These are phyloP conservation scores for Fusarium redolens DNA, from an alignment of 2,329 filamentous ascomycete species.

Conservation along the genomic window DNA sequence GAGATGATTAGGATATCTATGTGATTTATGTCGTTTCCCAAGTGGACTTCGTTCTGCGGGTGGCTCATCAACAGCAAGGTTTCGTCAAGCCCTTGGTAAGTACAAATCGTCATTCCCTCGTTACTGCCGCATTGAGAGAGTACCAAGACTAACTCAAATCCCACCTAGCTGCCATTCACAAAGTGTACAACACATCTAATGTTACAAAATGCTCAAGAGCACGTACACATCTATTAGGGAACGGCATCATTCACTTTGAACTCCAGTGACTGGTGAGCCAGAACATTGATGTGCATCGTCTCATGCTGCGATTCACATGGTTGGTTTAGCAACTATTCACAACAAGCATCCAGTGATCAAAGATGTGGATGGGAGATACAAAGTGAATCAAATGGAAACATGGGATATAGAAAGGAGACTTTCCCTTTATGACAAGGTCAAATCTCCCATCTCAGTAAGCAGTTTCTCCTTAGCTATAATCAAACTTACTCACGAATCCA, in stretches of 20 bases:
- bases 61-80: too few species aligned
- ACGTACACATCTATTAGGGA: neutral
- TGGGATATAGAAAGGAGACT: neutral
- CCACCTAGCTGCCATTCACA: neutral
- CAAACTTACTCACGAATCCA: neutral
- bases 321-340: neutral
- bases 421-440: neutral
- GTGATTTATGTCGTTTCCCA: too few species aligned
- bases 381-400: neutral
- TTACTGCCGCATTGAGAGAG: too few species aligned
- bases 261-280: neutral
- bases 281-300: neutral
- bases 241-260: neutral
- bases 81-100: neutral
- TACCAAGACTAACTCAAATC: neutral
- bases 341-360: neutral
- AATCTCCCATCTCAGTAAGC: neutral
- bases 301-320: neutral
- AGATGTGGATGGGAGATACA: neutral
- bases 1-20: neutral
- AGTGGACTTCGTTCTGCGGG: neutral
- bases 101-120: too few species aligned
- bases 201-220: neutral
- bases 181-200: neutral
- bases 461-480: neutral